phyloP scores from a whole-genome alignment of 768 basidiomycete genomes.

The Leccinum incarnatum region DNA sequence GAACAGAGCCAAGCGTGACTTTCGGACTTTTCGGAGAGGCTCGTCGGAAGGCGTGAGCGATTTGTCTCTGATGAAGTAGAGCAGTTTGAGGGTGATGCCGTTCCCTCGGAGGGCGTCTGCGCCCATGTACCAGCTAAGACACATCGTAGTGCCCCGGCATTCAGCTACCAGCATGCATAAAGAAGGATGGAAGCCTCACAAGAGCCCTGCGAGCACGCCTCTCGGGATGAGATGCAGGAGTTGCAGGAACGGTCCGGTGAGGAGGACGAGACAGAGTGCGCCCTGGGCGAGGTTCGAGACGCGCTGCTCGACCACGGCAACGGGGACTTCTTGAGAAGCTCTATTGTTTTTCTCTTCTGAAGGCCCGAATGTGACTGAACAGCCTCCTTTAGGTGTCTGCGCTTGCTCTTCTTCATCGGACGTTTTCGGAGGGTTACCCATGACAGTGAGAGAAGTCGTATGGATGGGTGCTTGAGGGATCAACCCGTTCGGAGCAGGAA shows the following conservation, averaged over 20 bases:
- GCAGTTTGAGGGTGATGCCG: constrained; percentile 77
- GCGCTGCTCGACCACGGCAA: constrained; percentile 88
- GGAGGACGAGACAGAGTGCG: constrained; percentile 69
- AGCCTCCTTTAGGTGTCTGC: background rate
- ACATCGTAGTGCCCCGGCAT: background rate
- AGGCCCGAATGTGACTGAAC: background rate
- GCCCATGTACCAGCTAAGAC: constrained; percentile 85
- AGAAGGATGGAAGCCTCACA: constrained; percentile 45
- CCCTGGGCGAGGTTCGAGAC: constrained; percentile 90
- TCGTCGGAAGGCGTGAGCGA: constrained; percentile 58
- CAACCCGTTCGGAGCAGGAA: constrained; percentile 84
- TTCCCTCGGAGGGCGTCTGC: constrained; percentile 75
- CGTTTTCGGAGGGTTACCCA: constrained; percentile 46
- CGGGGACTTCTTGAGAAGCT: constrained; percentile 49
- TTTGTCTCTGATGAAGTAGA: constrained; percentile 76
- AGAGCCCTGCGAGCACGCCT: constrained; percentile 81
- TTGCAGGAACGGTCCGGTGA: constrained; percentile 80
- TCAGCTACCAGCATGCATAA: background rate
- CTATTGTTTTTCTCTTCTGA: constrained; percentile 25
- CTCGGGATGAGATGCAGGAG: constrained; percentile 77
- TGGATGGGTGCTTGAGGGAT: constrained; percentile 94
- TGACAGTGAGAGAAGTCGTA: constrained; percentile 74
- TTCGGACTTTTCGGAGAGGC: constrained; percentile 74
- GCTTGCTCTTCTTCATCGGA: constrained; percentile 37
- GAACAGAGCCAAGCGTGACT: constrained; percentile 70